phyloP scores from a whole-genome alignment of 1,139 yeast genomes.

The Zygosaccharomyces sapae region DNA sequence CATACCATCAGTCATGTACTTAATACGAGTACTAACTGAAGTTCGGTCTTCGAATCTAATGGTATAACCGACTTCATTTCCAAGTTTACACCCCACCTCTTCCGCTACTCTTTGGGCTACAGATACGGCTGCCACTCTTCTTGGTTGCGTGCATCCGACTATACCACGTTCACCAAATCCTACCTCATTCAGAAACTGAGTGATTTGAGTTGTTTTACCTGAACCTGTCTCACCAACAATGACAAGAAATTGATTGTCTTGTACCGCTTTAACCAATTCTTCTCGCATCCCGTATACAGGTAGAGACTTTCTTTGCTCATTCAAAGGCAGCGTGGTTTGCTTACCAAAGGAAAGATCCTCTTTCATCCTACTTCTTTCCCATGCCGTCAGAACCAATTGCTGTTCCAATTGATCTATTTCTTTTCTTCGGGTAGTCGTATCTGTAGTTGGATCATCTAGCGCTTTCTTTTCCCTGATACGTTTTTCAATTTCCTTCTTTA shows the following conservation, averaged over 20 bases:
- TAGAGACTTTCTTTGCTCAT: slow-evolving; percentile 64
- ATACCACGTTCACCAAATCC: slow-evolving; percentile 60
- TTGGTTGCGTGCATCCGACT: slow-evolving; percentile 92
- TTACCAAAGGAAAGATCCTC: slow-evolving; percentile 51
- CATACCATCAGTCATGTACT: slow-evolving; percentile 95
- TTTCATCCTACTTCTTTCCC: slow-evolving; percentile 47
- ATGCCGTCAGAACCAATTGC: slow-evolving; percentile 40
- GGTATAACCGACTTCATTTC: slow-evolving; percentile 81
- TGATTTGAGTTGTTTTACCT: slow-evolving; percentile 93
- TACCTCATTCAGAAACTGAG: slow-evolving; percentile 80
- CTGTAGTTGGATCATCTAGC: slow-evolving; percentile 44
- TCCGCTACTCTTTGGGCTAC: slow-evolving; percentile 90
- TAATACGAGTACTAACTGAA: slow-evolving; percentile 59
- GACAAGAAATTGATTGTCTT: slow-evolving; percentile 66
- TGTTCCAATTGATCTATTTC: slow-evolving; percentile 26
- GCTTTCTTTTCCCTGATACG: slow-evolving; percentile 31
- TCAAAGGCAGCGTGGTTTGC: slow-evolving; percentile 46
- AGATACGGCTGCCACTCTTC: slow-evolving; percentile 93
- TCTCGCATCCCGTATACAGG: slow-evolving; percentile 72
- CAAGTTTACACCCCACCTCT: slow-evolving; percentile 69
- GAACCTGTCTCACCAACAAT: slow-evolving; percentile 98
- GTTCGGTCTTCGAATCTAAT: slow-evolving; percentile 81
- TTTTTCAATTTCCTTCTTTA: slow-evolving; percentile 45
- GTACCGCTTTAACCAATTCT: slow-evolving; percentile 59
- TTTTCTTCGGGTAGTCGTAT: slow-evolving; percentile 11